Percentiles rank a stretch among this genome's conserved stretches.
These are phyloP conservation scores for Cercophora samala DNA, from an alignment of 495 filamentous ascomycete species.

Conservation along the genomic window DNA sequence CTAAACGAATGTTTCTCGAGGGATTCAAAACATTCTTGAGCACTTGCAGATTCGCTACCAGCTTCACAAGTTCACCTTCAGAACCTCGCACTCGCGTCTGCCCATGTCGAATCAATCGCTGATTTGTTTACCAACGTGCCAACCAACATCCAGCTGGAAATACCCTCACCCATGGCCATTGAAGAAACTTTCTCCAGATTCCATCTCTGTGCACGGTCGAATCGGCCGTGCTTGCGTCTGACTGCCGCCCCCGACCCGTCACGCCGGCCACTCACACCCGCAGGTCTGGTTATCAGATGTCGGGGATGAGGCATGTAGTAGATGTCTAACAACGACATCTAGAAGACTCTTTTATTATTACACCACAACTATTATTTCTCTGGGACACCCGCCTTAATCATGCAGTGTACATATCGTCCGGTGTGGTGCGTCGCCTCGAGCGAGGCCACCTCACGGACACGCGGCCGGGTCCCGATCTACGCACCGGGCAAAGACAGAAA, in stretches of 20 bases:
- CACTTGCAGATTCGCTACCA: constrained; percentile 12
- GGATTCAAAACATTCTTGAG: background rate
- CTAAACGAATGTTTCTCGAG: constrained; percentile 3
- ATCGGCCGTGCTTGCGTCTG: constrained; percentile 4
- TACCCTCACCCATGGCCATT: constrained; percentile 3
- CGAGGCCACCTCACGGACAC: background rate
- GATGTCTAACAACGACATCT: background rate
- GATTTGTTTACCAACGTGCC: background rate
- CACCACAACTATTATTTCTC: background rate
- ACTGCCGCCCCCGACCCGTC: constrained; percentile 5
- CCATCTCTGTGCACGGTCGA: constrained; percentile 13
- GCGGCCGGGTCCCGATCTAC: constrained; percentile 1
- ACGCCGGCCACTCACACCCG: constrained; percentile 16
- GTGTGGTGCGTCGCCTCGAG: background rate
- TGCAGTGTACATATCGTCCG: background rate
- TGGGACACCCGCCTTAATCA: background rate
- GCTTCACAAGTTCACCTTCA: background rate
- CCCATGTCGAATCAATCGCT: background rate
- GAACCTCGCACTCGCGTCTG: background rate
- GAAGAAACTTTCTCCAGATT: background rate
- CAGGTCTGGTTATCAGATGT: background rate
- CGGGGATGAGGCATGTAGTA: background rate
- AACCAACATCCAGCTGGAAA: background rate
- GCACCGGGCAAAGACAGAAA: constrained; percentile 27
- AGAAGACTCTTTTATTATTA: background rate